Percentiles rank a stretch among this genome's conserved stretches.
Conservation (phyloP, 192 early-diverging fungal genomes). For the Dissophora ornata region DNA sequence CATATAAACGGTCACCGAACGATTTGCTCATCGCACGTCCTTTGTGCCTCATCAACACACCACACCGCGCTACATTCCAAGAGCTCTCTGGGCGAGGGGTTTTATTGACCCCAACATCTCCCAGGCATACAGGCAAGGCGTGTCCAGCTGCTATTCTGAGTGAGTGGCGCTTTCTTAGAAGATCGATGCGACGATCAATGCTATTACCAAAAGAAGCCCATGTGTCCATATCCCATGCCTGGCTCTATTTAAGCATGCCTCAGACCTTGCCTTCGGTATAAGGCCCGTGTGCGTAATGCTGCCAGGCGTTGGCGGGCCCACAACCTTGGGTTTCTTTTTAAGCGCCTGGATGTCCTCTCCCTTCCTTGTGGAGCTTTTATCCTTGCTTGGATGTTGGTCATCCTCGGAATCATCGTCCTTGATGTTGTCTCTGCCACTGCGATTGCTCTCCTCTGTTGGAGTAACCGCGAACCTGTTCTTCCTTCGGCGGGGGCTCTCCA, state of each 20-base stretch:
- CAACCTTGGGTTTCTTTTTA: not conserved
- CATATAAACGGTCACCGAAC: no score
- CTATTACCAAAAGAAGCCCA: not conserved
- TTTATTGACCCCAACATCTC: no score
- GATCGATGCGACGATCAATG: no score
- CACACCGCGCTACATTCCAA: no score
- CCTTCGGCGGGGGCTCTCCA: slow-evolving; percentile 16
- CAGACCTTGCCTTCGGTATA: slow-evolving; percentile 17
- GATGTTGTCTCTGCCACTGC: no score
- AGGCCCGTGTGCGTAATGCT: slow-evolving; percentile 9
- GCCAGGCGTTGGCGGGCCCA: not conserved
- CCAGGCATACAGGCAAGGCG: no score
- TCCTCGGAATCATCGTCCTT: not conserved
- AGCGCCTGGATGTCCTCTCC: slow-evolving; percentile 8
- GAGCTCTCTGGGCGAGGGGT: no score
- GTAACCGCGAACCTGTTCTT: slow-evolving; percentile 7
- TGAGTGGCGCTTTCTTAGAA: no score
- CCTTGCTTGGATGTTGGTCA: not conserved
- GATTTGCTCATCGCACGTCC: no score
- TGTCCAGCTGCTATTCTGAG: no score
- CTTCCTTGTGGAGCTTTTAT: not conserved
- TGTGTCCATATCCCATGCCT: not conserved
- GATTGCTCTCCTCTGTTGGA: not conserved
- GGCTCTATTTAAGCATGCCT: not conserved
- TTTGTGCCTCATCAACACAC: no score